Evolutionary conservation across 1,139 yeast genomes (phyloP).

Genomic region (Blastobotrys malaysiensis): DNA sequence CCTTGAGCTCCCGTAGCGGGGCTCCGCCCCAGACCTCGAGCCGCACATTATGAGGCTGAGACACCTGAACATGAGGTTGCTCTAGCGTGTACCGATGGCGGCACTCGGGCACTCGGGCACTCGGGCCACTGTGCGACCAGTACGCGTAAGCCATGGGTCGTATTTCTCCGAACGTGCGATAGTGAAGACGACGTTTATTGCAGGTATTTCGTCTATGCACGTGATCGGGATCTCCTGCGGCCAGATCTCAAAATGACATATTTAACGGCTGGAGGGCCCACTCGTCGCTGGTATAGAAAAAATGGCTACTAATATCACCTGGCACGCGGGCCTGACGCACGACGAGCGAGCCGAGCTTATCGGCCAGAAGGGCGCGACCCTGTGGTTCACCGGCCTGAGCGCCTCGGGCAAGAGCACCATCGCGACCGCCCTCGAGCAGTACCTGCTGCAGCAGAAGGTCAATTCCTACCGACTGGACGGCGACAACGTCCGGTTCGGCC

Average conservation of each 20-base stretch:
- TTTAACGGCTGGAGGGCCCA: too few species aligned
- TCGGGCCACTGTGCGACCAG: too few species aligned
- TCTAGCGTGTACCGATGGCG: too few species aligned
- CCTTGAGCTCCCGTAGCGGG: too few species aligned
- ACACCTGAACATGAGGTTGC: too few species aligned
- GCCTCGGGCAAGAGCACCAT: constrained; percentile 95
- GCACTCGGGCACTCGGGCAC: too few species aligned
- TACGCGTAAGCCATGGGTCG: background rate
- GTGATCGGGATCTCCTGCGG: background rate
- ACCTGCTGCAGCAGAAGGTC: constrained; percentile 54
- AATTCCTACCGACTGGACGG: constrained; percentile 89
- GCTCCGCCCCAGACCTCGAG: too few species aligned
- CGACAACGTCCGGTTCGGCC: constrained; percentile 88
- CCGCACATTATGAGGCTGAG: too few species aligned
- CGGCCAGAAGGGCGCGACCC: constrained; percentile 81
- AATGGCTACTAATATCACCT: constrained; percentile 93
- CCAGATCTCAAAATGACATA: background rate
- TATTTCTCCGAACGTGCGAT: background rate
- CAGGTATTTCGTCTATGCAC: background rate
- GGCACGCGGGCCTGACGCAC: constrained; percentile 89
- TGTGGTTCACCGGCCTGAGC: constrained; percentile 93
- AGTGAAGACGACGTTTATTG: background rate
- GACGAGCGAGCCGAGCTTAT: constrained; percentile 67
- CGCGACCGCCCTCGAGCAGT: constrained; percentile 90
- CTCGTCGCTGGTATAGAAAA: too few species aligned